phyloP scores from a whole-genome alignment of 2,329 filamentous ascomycete species.

The Colletotrichum liriopes region DNA sequence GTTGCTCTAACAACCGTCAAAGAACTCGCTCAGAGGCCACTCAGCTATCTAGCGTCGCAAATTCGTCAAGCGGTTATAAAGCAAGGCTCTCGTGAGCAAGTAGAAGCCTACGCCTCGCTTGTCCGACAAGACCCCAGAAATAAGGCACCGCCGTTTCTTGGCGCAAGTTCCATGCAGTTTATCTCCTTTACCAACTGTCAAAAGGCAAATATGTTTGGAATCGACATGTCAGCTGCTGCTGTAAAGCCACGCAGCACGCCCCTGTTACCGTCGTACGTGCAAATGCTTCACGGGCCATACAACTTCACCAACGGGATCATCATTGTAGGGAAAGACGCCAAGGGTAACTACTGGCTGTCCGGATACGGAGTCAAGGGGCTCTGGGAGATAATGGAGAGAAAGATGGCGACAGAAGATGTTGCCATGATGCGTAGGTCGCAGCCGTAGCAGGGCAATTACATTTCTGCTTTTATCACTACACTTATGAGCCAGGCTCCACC shows the following conservation, averaged over 20 bases:
- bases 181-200: slow-evolving; percentile 49
- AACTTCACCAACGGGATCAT: slow-evolving; percentile 45
- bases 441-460: no score
- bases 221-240: slow-evolving; percentile 43
- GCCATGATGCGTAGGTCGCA: no score
- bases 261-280: slow-evolving; percentile 43
- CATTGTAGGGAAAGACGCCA: slow-evolving; percentile 50
- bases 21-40: background rate
- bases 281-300: slow-evolving; percentile 34
- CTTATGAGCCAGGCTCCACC: no score
- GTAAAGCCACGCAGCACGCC: background rate
- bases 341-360: slow-evolving; percentile 47
- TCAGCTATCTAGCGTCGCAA: slow-evolving; percentile 10
- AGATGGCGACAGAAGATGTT: no score
- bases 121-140: slow-evolving; percentile 29
- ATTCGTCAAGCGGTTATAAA: background rate
- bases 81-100: slow-evolving; percentile 12
- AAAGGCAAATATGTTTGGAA: slow-evolving; percentile 49
- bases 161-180: slow-evolving; percentile 51
- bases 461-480: no score
- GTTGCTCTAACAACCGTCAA: background rate
- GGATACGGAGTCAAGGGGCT: no score
- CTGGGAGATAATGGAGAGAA: no score
- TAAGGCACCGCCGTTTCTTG: slow-evolving; percentile 52
- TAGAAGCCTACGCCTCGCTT: slow-evolving; percentile 9